These are phyloP conservation scores for Fusarium sarcochroum DNA, from an alignment of 2,329 filamentous ascomycete genomes.

Conservation along the genomic window DNA sequence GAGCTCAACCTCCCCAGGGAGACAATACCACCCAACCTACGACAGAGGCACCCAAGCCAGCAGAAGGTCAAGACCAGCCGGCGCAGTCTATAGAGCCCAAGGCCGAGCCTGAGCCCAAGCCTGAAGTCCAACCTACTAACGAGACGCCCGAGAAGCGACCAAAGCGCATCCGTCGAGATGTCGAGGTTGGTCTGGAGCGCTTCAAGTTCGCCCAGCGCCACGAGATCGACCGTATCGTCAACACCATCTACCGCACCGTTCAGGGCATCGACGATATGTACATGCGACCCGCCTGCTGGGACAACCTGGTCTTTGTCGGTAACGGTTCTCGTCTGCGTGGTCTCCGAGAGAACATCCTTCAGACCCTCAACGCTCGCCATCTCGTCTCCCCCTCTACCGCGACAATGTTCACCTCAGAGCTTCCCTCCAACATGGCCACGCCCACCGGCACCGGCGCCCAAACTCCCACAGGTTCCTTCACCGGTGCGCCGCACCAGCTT, in stretches of 20 bases:
- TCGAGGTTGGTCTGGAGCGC: conserved; percentile 83
- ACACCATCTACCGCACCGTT: conserved; percentile 86
- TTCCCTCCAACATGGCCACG: conserved; percentile 93
- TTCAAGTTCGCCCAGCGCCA: conserved; percentile 77
- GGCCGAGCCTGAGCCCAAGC: conserved; percentile 34
- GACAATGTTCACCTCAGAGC: conserved; percentile 96
- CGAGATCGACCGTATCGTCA: conserved; percentile 86
- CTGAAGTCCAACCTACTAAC: conserved; percentile 41
- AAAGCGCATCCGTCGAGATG: conserved; percentile 73
- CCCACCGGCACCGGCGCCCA: conserved; percentile 91
- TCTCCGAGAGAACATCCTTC: conserved; percentile 89
- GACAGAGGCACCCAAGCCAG: conserved; percentile 43
- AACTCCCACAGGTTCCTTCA: conserved; percentile 80
- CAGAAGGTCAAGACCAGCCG: conserved; percentile 41
- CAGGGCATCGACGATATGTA: conserved; percentile 86
- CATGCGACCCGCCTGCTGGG: conserved; percentile 90
- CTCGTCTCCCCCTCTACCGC: conserved; percentile 92
- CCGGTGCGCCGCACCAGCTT: conserved; percentile 69
- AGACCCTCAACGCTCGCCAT: conserved; percentile 84
- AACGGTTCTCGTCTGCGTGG: conserved; percentile 82
- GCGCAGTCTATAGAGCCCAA: conserved; percentile 39
- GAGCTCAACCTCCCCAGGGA: conserved; percentile 22
- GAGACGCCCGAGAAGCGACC: conserved; percentile 62
- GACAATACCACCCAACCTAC: conserved; percentile 10
- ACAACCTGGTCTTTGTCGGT: conserved; percentile 90